phyloP scores from a whole-genome alignment of 306 rosid species.

The Ammopiptanthus mongolicus region DNA sequence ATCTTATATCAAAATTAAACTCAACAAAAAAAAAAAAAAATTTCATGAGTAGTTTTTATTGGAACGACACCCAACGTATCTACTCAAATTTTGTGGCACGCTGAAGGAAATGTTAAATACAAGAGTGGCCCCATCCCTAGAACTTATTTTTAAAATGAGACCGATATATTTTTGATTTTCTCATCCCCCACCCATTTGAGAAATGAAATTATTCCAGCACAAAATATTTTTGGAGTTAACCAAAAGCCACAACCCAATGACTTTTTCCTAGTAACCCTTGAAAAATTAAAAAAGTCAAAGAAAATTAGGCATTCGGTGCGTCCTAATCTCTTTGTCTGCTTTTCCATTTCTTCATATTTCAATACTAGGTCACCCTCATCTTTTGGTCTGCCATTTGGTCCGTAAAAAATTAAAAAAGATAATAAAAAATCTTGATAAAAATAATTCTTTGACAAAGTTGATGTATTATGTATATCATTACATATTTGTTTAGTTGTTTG shows the following conservation, averaged over 20 bases:
- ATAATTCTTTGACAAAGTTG: background rate
- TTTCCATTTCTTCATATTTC: slow-evolving; percentile 20
- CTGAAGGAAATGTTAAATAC: background rate
- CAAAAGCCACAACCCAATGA: background rate
- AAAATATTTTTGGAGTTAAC: background rate
- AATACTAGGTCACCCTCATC: slow-evolving; percentile 33
- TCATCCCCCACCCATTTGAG: no score
- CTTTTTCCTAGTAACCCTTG: slow-evolving; percentile 11
- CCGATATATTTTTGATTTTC: no score
- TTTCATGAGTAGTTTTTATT: no score
- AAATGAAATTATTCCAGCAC: background rate
- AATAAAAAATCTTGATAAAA: background rate
- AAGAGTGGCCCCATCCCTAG: no score
- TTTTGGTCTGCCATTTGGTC: slow-evolving; percentile 42
- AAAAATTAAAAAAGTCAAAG: slow-evolving; percentile 22
- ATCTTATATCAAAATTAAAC: no score
- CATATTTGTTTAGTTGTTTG: slow-evolving; percentile 2
- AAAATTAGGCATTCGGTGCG: slow-evolving; percentile 25
- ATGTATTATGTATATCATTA: background rate
- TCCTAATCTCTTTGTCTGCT: slow-evolving; percentile 27
- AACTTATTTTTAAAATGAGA: no score
- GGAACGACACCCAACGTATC: background rate
- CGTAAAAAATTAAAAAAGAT: slow-evolving; percentile 2
- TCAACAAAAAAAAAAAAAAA: no score
- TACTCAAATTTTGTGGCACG: background rate